Conservation (phyloP, 352 stramenopile genomes). For the Phytophthora tentaculata region DNA sequence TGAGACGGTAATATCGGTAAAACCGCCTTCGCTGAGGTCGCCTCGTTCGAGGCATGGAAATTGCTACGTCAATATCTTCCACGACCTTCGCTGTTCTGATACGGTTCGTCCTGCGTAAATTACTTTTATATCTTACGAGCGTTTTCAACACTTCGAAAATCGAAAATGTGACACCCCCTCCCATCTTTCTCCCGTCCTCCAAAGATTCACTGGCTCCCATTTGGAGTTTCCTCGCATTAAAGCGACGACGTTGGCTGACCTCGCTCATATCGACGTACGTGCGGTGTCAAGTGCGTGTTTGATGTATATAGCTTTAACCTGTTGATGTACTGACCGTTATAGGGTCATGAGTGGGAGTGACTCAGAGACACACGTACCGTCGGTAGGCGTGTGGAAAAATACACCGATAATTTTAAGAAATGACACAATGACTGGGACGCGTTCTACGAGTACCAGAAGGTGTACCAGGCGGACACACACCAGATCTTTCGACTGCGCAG, state of each 20-base stretch:
- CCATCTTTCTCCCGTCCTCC: neutral
- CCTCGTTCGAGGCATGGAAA: too few relatives aligned
- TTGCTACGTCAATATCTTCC: too few relatives aligned
- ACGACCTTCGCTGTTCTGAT: too few relatives aligned
- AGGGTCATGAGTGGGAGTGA: neutral
- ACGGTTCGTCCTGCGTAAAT: conserved; percentile 1
- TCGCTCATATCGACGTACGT: neutral
- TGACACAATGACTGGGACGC: neutral
- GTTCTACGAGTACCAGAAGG: neutral
- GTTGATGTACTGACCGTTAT: neutral
- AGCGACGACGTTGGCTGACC: neutral
- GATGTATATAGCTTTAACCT: neutral
- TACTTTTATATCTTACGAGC: neutral
- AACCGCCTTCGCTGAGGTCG: too few relatives aligned
- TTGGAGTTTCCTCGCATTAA: neutral
- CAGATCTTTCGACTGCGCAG: neutral
- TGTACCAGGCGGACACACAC: neutral
- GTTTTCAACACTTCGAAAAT: neutral
- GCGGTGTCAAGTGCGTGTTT: too few relatives aligned
- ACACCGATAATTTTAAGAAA: neutral
- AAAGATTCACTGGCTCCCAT: neutral
- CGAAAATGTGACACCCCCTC: neutral
- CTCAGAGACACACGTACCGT: neutral
- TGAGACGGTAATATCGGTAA: too few relatives aligned
- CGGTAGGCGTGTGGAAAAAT: neutral